Conservation (phyloP, 306 rosid species). For the Senna tora region DNA sequence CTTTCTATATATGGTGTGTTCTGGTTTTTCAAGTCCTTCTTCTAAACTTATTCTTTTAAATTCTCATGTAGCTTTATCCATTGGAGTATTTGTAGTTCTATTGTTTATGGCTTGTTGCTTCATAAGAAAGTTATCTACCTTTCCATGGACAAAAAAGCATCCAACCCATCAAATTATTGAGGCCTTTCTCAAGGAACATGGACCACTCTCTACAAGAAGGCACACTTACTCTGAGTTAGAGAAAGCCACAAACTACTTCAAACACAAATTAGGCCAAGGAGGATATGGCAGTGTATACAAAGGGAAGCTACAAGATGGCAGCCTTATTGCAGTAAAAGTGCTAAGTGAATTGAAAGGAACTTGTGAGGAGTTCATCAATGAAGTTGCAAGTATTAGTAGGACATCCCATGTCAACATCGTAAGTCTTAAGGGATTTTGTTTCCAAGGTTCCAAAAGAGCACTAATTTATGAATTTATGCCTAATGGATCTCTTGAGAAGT, state of each 20-base stretch:
- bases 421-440: conserved; percentile 33
- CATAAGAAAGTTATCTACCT: neutral
- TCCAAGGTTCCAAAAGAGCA: conserved; percentile 37
- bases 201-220: conserved; percentile 27
- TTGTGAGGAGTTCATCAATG: conserved; percentile 46
- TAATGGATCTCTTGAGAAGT: conserved; percentile 44
- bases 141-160: neutral
- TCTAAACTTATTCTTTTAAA: neutral
- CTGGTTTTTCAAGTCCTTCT: neutral
- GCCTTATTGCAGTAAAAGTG: conserved; percentile 43
- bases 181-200: conserved; percentile 12
- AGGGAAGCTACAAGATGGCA: conserved; percentile 22
- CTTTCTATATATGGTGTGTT: too few relatives aligned
- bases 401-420: conserved; percentile 44
- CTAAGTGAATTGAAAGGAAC: conserved; percentile 22
- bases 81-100: neutral
- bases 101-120: neutral
- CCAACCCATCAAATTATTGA: neutral
- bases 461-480: conserved; percentile 41
- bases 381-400: conserved; percentile 38
- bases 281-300: conserved; percentile 47
- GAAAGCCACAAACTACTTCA: conserved; percentile 37
- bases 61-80: neutral
- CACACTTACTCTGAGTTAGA: conserved; percentile 32
- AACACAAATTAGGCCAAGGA: conserved; percentile 42